Evolutionary conservation across 441 rosid genomes (phyloP).

Genomic region (Kokia cookei): DNA sequence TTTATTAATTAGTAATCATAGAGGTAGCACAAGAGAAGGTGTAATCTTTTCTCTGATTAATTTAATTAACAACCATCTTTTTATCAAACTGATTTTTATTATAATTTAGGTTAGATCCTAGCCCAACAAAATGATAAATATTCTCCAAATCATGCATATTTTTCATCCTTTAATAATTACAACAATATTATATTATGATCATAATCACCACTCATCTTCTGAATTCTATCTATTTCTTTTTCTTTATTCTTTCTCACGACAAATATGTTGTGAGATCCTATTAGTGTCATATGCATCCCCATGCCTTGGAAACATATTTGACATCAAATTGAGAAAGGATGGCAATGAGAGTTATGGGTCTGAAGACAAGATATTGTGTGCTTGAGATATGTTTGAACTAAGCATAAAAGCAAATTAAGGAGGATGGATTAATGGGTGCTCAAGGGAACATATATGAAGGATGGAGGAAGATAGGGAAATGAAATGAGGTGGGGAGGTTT

Average conservation of each 20-base stretch:
- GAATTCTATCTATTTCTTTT: too few species aligned
- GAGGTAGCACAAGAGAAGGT: background rate
- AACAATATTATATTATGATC: too few species aligned
- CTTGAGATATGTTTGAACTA: background rate
- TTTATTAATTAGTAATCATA: background rate
- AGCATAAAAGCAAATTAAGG: background rate
- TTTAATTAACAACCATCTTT: too few species aligned
- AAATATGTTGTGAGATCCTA: too few species aligned
- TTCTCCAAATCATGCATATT: background rate
- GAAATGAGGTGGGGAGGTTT: background rate
- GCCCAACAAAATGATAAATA: background rate
- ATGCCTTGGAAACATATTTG: background rate
- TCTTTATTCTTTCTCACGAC: too few species aligned
- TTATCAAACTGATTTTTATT: background rate
- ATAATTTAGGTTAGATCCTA: background rate
- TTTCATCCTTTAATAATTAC: too few species aligned
- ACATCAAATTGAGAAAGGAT: background rate
- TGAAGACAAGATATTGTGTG: too few species aligned
- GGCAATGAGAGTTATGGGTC: background rate
- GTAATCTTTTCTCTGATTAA: background rate
- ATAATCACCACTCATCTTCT: too few species aligned
- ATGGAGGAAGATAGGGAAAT: constrained; percentile 17
- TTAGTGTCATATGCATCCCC: background rate
- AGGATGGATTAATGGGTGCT: constrained; percentile 1
- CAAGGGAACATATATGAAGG: constrained; percentile 1